phyloP scores from a whole-genome alignment of 2,329 filamentous ascomycete genomes.

The Paecilomyces variotii region DNA sequence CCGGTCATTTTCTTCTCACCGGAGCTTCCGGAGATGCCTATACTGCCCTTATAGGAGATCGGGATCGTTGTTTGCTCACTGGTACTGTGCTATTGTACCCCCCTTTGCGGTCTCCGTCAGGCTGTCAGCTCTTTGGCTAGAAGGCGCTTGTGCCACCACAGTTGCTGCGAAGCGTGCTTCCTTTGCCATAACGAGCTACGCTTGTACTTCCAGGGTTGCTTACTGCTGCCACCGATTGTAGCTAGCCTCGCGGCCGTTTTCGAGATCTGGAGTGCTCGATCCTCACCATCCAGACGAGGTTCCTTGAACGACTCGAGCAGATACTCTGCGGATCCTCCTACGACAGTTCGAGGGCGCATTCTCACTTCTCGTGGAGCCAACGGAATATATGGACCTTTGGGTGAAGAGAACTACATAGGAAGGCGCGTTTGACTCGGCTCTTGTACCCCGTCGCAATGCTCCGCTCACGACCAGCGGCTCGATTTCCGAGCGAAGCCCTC shows the following conservation, averaged over 20 bases:
- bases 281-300: background rate
- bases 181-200: background rate
- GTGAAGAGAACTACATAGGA: background rate
- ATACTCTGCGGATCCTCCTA: background rate
- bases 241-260: background rate
- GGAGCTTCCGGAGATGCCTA: background rate
- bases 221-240: background rate
- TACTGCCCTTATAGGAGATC: background rate
- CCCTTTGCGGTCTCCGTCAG: background rate
- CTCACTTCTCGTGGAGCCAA: background rate
- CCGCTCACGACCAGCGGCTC: constrained; percentile 28
- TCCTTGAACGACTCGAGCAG: background rate
- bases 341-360: background rate
- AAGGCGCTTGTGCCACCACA: background rate
- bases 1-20: background rate
- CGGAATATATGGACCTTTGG: background rate
- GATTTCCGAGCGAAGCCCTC: constrained; percentile 31
- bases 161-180: background rate
- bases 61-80: background rate
- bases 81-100: background rate
- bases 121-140: background rate
- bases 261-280: background rate
- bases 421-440: background rate
- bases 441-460: constrained; percentile 20
- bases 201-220: background rate